Base-by-base conservation (phyloP, 2,329 filamentous ascomycete species). In the Aurifilum marmelostoma region DNA sequence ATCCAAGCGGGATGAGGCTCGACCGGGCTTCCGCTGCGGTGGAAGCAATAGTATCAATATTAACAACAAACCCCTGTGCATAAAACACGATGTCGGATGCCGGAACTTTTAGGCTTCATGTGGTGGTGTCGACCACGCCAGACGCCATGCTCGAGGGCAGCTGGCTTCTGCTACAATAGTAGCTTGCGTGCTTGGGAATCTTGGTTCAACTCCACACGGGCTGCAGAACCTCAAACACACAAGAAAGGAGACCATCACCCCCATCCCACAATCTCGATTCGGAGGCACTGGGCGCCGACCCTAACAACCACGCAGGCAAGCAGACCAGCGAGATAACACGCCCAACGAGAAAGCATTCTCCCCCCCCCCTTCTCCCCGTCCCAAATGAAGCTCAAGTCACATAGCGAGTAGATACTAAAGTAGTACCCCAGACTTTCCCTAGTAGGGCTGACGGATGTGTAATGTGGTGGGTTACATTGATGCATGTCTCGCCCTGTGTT, bases 1-100 rank as follows among this genome's bases (percentile, higher is more conserved):
- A 47, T n/a, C 41, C 41, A 14, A 39, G 59, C 59, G n/a, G 59
- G 59, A 62, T 62, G 34, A 62, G 59, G 59, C 59, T 59, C 56
- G 56, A 59, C 56, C 56, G 56, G 56, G 24, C 56, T 59, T 18
- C 32, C 3, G 56, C 56, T 11, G 29, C 29, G 11, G 16, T 58
- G 27, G 54, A 32, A 34, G 29, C 29, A 56, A 24, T 56, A 27
- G 52, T 27, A 11, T 18, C 21, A 47, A 16, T 21, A 47, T 18
- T 21, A 47, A 16, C 24, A 54, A 12, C 11, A 29, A 29, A 27
- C 47, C 52, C 27, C 43, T 47, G 52, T 56, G 52, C 52, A 56
- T 56, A 4, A 34, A 29, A 24, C 32, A 56, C 52, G 52, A n/a
- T 37, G 29, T 59, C 29, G 56, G 29, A 21, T 37, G 29, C 41